Base-by-base conservation (phyloP, 331 rosid genomes). In the Quercus tomentella region DNA sequence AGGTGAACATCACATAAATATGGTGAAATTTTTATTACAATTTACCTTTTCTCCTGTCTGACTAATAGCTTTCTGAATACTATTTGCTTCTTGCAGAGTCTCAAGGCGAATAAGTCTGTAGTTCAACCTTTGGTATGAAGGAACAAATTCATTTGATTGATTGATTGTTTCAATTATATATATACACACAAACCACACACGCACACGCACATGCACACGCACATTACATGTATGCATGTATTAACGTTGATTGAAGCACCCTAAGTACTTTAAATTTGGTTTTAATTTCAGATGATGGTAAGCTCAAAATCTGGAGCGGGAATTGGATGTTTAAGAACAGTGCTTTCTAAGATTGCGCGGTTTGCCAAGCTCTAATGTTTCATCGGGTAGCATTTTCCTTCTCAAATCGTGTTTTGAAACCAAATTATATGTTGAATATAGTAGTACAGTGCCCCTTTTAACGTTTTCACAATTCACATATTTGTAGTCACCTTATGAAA, bases 231-330 rank as follows among this genome's bases (percentile, higher is more conserved):
- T 41, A 8, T 41, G 45, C 33, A 31, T 20, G 3, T 0, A n/a
- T 33, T 33, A 7, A 30, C 43, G 52, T 72, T 61, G 5, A 68
- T 67, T 58, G 23, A 18, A 81, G 43, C 58, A 72, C 86, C 31
- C 28, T 61, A n/a, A 76, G 31, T 56, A 26, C 45, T 71, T 37
- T 77, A 30, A 12, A 4, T 80, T 78, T 73, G 33, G 43, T 74
- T 56, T 28, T 70, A 30, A 66, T 73, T 90, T 83, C 89, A 91
- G 99, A 84, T 93, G 93, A 90, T 91, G 99, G 89, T 82, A n/a
- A 95, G 99, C 87, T 93, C 98, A 26, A 90, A 88, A 88, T 89
- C 97, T 31, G 99, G 98, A 77, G 99, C 98, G 20, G 98, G 98
- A 21, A 87, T 95, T 81, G 88, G 96, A 77, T 82, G 97, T 85